These are phyloP conservation scores for Ophiosphaerella korrae DNA, from an alignment of 2,329 filamentous ascomycete species.

Conservation along the genomic window DNA sequence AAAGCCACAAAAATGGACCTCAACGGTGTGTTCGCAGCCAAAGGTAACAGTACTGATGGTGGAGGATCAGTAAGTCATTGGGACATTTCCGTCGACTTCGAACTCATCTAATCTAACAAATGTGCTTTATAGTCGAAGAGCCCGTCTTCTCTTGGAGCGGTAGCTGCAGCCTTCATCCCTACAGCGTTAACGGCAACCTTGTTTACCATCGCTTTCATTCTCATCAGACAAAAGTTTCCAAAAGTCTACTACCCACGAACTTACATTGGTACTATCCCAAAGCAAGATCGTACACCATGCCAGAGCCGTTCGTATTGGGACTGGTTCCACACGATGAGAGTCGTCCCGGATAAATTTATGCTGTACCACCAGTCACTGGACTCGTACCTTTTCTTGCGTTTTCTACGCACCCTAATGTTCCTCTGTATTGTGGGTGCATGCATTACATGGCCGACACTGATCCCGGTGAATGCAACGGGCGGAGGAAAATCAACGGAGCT, in stretches of 20 bases:
- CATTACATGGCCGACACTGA: conserved; percentile 86
- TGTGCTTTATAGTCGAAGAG: conserved; percentile 28
- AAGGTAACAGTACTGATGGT: conserved; percentile 15
- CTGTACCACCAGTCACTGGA: conserved; percentile 92
- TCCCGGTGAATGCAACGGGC: conserved; percentile 87
- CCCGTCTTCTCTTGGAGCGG: conserved; percentile 38
- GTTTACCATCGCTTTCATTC: conserved; percentile 45
- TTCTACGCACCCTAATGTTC: conserved; percentile 76
- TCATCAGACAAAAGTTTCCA: conserved; percentile 50
- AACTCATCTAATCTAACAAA: conserved; percentile 10
- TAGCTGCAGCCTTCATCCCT: conserved; percentile 44
- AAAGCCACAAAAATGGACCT: conserved; percentile 19
- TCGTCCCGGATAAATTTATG: conserved; percentile 73
- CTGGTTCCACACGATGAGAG: conserved; percentile 57
- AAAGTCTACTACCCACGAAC: conserved; percentile 54
- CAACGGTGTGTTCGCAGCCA: conserved; percentile 18
- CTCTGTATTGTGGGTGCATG: conserved; percentile 82
- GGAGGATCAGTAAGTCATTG: conserved; percentile 22
- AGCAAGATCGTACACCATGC: conserved; percentile 50
- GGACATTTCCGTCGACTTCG: neutral
- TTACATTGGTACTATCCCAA: conserved; percentile 50
- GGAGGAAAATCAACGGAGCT: conserved; percentile 68
- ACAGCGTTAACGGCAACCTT: conserved; percentile 37
- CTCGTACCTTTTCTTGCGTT: conserved; percentile 87
- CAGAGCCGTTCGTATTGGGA: conserved; percentile 37